Base-by-base conservation (phyloP, 2,329 filamentous ascomycete species). In the Ilyonectria mors-panacis region DNA sequence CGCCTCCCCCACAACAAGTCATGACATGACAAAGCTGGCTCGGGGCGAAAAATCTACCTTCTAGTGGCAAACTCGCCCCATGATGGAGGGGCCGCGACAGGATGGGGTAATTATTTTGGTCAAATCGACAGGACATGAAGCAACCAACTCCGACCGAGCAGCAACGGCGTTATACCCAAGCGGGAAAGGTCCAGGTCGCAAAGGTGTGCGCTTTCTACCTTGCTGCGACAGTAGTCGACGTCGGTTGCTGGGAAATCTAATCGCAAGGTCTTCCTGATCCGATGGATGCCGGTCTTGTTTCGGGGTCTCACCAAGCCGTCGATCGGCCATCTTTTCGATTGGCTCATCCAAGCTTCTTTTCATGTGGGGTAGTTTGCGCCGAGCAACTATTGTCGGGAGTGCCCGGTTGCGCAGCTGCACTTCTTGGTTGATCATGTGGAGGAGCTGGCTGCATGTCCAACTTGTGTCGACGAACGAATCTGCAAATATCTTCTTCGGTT, bases 11-110 rank as follows among this genome's bases (percentile, higher is more conserved):
- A 35, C 26, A 53, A 50, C 56, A 65, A 65, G 62, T 65, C 62
- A 65, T 65, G 62, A 65, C 62, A 65, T 65, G 62, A 65, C 48
- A 59, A 59, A 65, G 48, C 56, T 55, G 21, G 19, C 10, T 44
- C 42, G 48, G 62, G 21, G 56, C 54, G 42, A 59, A 58, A 53
- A 33, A 48, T 17, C 48, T 33, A 47, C 47, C 42, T 28, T 44
- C 37, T 39, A n/a, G 56, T 57, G 57, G 56, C 42, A 60, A 60
- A 65, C 57, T 57, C 63, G 51, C 63, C 63, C 51, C 63, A 65
- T 65, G 63, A 65, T 65, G 63, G 57, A 21, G 35, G 21, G 39
- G 23, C n/a, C 35, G 21, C 33, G 35, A 35, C 17, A 13, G n/a
- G 15, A 65, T 55, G 48, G 23, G 55, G 50, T 45, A 51, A 47